These are phyloP conservation scores for Hemileia vastatrix DNA, from an alignment of 1,284 basidiomycete species.

Conservation along the genomic window DNA sequence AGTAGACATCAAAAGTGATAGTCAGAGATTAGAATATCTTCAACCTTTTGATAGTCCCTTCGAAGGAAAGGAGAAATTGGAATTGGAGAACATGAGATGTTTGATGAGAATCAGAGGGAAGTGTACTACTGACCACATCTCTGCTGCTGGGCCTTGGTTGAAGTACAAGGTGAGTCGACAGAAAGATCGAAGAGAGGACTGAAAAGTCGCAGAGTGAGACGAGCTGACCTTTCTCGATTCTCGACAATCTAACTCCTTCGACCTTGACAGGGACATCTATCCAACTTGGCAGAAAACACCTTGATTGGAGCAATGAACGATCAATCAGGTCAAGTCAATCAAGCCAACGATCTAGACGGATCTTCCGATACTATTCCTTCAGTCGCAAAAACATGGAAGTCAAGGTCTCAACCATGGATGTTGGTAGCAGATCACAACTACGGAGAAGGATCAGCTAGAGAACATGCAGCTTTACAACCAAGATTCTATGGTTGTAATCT, in stretches of 20 bases:
- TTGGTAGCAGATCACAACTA: slow-evolving; percentile 78
- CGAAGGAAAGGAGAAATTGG: slow-evolving; percentile 54
- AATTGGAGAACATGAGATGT: slow-evolving; percentile 70
- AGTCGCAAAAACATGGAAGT: slow-evolving; percentile 71
- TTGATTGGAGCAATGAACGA: slow-evolving; percentile 44
- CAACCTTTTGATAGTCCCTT: slow-evolving; percentile 80
- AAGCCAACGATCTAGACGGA: slow-evolving; percentile 14
- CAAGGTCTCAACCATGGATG: slow-evolving; percentile 76
- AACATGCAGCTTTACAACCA: slow-evolving; percentile 94
- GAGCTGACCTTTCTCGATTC: background rate
- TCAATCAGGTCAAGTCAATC: slow-evolving; percentile 25
- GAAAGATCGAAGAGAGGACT: slow-evolving; percentile 29
- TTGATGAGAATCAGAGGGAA: slow-evolving; percentile 88
- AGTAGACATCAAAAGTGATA: slow-evolving; percentile 65
- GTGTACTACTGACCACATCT: slow-evolving; percentile 98
- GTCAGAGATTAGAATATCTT: slow-evolving; percentile 74
- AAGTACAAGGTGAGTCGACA: slow-evolving; percentile 67
- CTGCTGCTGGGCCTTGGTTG: slow-evolving; percentile 89
- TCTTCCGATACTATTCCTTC: slow-evolving; percentile 38
- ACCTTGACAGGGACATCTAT: slow-evolving; percentile 57
- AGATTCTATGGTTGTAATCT: slow-evolving; percentile 67
- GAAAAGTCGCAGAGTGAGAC: too few relatives aligned
- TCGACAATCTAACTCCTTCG: background rate
- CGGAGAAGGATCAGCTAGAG: slow-evolving; percentile 90
- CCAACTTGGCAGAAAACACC: slow-evolving; percentile 93